Evolutionary conservation across 2,329 filamentous ascomycete genomes (phyloP).

Genomic region (Dothideomycetes sp.): DNA sequence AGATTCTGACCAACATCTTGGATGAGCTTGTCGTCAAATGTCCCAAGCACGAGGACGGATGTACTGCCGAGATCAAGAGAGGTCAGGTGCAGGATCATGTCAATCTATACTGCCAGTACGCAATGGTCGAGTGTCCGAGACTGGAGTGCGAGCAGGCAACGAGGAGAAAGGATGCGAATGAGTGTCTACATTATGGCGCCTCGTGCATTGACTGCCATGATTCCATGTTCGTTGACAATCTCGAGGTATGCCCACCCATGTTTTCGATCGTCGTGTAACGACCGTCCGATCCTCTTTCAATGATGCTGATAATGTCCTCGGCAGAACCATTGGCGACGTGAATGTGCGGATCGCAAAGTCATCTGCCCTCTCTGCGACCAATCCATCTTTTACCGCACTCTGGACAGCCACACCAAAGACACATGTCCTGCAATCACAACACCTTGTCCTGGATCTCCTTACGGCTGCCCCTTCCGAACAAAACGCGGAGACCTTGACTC

Average conservation of each 20-base stretch:
- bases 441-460: constrained; percentile 30
- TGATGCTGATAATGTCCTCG: not conserved
- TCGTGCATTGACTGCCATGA: constrained; percentile 43
- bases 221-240: constrained; percentile 42
- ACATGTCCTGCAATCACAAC: constrained; percentile 31
- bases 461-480: constrained; percentile 31
- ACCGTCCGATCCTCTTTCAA: too few relatives aligned
- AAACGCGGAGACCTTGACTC: constrained; percentile 27
- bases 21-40: constrained; percentile 51
- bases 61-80: constrained; percentile 41
- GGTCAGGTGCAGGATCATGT: constrained; percentile 49
- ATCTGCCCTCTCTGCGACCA: constrained; percentile 31
- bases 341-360: constrained; percentile 39
- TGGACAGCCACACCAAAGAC: constrained; percentile 29
- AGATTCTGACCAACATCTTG: constrained; percentile 49
- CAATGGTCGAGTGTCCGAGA: constrained; percentile 41
- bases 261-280: not conserved
- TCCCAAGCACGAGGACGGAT: constrained; percentile 43
- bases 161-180: constrained; percentile 42
- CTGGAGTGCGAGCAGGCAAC: constrained; percentile 39
- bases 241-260: constrained; percentile 29
- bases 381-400: constrained; percentile 29
- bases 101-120: constrained; percentile 48
- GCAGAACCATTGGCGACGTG: constrained; percentile 20
- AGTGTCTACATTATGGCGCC: constrained; percentile 43